These are phyloP conservation scores for Alternaria sp. DNA, from an alignment of 2,329 filamentous ascomycete species.

Conservation along the genomic window DNA sequence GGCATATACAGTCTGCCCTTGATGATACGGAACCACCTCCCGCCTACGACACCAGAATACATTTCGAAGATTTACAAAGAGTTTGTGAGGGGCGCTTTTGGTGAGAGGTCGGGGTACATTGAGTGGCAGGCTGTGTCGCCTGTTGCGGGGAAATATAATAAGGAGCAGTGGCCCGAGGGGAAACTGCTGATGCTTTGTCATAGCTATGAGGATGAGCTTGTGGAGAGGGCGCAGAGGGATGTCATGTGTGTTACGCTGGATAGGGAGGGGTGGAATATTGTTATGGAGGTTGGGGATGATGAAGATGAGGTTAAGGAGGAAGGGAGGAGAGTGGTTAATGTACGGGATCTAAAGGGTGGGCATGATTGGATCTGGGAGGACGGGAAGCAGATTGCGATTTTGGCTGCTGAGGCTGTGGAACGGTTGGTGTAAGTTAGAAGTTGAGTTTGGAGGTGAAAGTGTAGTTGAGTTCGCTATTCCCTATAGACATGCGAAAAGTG, in stretches of 20 bases:
- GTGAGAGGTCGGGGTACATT: conserved; percentile 40
- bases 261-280: conserved; percentile 49
- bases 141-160: conserved; percentile 51
- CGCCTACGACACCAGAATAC: conserved; percentile 29
- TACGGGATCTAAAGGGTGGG: conserved; percentile 59
- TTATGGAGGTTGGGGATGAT: conserved; percentile 35
- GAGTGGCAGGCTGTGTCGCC: conserved; percentile 57
- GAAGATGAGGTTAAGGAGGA: conserved; percentile 32
- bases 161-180: conserved; percentile 49
- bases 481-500: conserved; percentile 20
- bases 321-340: conserved; percentile 43
- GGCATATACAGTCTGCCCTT: conserved; percentile 71
- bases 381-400: conserved; percentile 61
- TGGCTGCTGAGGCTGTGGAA: conserved; percentile 39
- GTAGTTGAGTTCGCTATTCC: conserved; percentile 1
- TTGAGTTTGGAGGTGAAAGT: not conserved
- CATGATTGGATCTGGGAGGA: conserved; percentile 71
- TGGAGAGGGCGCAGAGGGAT: conserved; percentile 64
- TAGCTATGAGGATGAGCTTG: conserved; percentile 56
- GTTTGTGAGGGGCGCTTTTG: conserved; percentile 68
- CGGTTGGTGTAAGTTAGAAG: conserved; percentile 5
- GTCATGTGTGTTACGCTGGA: conserved; percentile 60
- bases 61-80: conserved; percentile 60
- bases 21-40: conserved; percentile 55
- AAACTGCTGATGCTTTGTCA: conserved; percentile 52